Evolutionary conservation across 2,329 filamentous ascomycete species (phyloP).

Genomic region (Xylariaceae sp.): DNA sequence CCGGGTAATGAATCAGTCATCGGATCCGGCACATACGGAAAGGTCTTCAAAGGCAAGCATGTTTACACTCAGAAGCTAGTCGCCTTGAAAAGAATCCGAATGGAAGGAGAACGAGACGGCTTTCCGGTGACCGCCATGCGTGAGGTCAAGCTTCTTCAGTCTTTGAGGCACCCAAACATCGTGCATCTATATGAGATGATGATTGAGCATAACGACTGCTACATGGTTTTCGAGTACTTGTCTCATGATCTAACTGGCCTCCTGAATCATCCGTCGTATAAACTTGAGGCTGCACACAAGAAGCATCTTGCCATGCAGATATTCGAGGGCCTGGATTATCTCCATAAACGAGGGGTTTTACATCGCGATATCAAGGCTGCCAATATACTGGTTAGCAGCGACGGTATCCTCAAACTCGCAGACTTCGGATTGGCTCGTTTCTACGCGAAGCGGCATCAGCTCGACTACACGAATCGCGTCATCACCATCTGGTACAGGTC

Average conservation of each 20-base stretch:
- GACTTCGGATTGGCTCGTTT: conserved; percentile 96
- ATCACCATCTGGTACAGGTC: conserved; percentile 98
- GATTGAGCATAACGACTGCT: conserved; percentile 98
- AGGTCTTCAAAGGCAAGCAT: conserved; percentile 90
- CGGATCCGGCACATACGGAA: conserved; percentile 91
- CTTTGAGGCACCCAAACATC: conserved; percentile 75
- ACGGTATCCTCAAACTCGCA: conserved; percentile 84
- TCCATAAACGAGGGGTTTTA: conserved; percentile 87
- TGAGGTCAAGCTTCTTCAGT: conserved; percentile 89
- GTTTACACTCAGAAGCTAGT: conserved; percentile 84
- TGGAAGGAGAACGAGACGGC: conserved; percentile 88
- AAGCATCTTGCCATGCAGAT: conserved; percentile 91
- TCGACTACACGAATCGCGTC: conserved; percentile 97
- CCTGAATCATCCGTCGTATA: conserved; percentile 90
- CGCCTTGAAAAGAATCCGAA: conserved; percentile 84
- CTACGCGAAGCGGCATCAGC: conserved; percentile 84
- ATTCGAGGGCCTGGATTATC: conserved; percentile 89
- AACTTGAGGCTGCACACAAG: conserved; percentile 77
- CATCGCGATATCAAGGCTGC: conserved; percentile 98
- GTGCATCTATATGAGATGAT: conserved; percentile 86
- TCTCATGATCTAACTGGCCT: conserved; percentile 94
- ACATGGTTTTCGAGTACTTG: conserved; percentile 99
- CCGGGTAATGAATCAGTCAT: conserved; percentile 97
- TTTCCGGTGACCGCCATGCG: conserved; percentile 88
- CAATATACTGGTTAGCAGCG: conserved; percentile 90